Conservation (phyloP, 345 rosid genomes). For the Raphanus raphanistrum region DNA sequence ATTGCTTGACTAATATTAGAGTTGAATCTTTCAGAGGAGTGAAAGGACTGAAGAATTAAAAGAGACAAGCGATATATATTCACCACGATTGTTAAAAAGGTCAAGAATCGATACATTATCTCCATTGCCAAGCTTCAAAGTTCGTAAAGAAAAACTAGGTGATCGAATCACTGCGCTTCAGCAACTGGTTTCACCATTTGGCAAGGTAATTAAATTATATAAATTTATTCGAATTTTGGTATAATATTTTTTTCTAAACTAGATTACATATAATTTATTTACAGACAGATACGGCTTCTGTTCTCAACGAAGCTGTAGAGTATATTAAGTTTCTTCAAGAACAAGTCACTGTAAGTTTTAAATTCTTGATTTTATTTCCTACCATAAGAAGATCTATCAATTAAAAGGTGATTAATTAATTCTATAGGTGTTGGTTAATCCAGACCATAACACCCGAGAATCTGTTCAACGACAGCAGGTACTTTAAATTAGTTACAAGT, state of each 20-base stretch:
- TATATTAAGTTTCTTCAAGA: slow-evolving; percentile 86
- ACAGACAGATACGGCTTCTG: slow-evolving; percentile 98
- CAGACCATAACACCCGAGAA: slow-evolving; percentile 70
- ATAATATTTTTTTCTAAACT: not conserved
- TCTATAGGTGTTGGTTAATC: slow-evolving; percentile 61
- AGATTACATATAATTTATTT: not conserved
- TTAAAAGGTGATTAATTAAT: not conserved
- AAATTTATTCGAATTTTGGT: not conserved
- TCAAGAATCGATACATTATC: slow-evolving; percentile 71
- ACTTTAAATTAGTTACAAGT: slow-evolving; percentile 23
- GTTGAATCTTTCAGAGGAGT: slow-evolving; percentile 39
- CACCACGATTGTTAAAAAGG: slow-evolving; percentile 42
- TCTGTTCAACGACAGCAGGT: slow-evolving; percentile 78
- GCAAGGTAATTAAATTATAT: slow-evolving; percentile 57
- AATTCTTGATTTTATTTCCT: not conserved
- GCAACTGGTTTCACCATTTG: slow-evolving; percentile 97
- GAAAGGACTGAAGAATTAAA: slow-evolving; percentile 47
- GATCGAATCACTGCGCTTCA: slow-evolving; percentile 98
- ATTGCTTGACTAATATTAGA: not conserved
- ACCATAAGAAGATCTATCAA: not conserved
- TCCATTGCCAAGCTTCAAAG: slow-evolving; percentile 87
- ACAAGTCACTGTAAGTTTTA: slow-evolving; percentile 63
- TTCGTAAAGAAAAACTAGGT: slow-evolving; percentile 94
- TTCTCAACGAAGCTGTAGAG: slow-evolving; percentile 87
- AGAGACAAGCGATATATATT: slow-evolving; percentile 40